Evolutionary conservation across 1,139 yeast species (phyloP).

Genomic region (Blastobotrys proliferans): DNA sequence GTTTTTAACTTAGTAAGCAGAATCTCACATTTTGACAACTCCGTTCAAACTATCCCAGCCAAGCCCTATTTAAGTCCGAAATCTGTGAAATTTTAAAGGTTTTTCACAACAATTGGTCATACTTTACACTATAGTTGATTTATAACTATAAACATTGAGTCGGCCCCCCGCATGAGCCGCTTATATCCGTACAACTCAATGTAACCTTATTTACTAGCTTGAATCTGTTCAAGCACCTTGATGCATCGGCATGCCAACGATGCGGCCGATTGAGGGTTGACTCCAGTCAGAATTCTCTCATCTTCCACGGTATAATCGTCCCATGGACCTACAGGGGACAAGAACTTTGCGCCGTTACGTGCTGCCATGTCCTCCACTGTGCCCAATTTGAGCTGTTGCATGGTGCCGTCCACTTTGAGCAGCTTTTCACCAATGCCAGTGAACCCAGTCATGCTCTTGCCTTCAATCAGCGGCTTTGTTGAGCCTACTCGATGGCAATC

Average conservation of each 20-base stretch:
- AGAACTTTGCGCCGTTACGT: slow-evolving; percentile 43
- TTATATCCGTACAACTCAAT: too few species aligned
- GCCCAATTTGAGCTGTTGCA: slow-evolving; percentile 36
- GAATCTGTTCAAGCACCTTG: slow-evolving; percentile 1
- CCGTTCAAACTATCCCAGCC: too few species aligned
- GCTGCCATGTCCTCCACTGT: slow-evolving; percentile 37
- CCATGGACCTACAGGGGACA: slow-evolving; percentile 50
- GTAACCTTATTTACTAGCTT: too few species aligned
- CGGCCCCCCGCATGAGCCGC: too few species aligned
- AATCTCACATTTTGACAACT: too few species aligned
- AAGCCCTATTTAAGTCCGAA: too few species aligned
- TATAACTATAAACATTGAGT: too few species aligned
- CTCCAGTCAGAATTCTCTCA: slow-evolving; percentile 57
- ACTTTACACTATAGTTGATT: too few species aligned
- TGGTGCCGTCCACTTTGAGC: slow-evolving; percentile 38
- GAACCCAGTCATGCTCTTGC: slow-evolving; percentile 57
- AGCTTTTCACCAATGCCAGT: slow-evolving; percentile 50
- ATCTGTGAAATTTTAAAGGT: too few species aligned
- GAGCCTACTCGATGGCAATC: slow-evolving; percentile 44
- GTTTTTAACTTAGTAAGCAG: too few species aligned
- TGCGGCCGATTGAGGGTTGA: slow-evolving; percentile 57
- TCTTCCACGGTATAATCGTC: slow-evolving; percentile 49
- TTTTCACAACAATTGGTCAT: too few species aligned
- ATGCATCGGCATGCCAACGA: slow-evolving; percentile 35
- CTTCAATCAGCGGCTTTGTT: slow-evolving; percentile 47